Evolutionary conservation across 148 eudicot genomes (phyloP).

Genomic region (Silene latifolia): DNA sequence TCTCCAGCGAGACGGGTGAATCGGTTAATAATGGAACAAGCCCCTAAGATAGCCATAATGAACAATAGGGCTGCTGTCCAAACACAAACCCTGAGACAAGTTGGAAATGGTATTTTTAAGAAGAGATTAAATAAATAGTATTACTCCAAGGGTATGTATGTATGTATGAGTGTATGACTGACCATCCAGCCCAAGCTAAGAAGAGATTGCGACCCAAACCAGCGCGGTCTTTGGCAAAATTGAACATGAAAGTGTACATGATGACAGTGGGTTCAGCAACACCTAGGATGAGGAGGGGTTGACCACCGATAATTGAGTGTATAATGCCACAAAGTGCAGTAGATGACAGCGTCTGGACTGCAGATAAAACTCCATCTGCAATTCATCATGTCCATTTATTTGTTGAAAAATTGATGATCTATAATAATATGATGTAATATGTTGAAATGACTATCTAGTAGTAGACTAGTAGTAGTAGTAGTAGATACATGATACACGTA

Average conservation of each 20-base stretch:
- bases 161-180: too few species aligned
- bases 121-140: not conserved
- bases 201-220: conserved; percentile 74
- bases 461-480: too few species aligned
- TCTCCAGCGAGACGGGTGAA: conserved; percentile 93
- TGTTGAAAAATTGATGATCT: too few species aligned
- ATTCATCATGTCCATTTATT: conserved; percentile 16
- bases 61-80: conserved; percentile 78
- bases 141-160: too few species aligned
- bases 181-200: conserved; percentile 91
- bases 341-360: conserved; percentile 80
- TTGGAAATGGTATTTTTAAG: not conserved
- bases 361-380: conserved; percentile 82
- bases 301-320: conserved; percentile 92
- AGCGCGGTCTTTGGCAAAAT: conserved; percentile 67
- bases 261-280: conserved; percentile 93
- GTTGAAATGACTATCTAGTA: too few species aligned
- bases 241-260: conserved; percentile 92
- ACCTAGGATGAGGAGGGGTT: conserved; percentile 81
- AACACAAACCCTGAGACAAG: conserved; percentile 73
- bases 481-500: too few species aligned
- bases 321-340: conserved; percentile 86
- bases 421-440: too few species aligned
- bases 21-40: conserved; percentile 88
- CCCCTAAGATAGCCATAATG: conserved; percentile 80